Percentiles rank a stretch among this genome's conserved stretches.
These are phyloP conservation scores for Erythrophleum ivorense DNA, from an alignment of 331 rosid species.

Conservation along the genomic window DNA sequence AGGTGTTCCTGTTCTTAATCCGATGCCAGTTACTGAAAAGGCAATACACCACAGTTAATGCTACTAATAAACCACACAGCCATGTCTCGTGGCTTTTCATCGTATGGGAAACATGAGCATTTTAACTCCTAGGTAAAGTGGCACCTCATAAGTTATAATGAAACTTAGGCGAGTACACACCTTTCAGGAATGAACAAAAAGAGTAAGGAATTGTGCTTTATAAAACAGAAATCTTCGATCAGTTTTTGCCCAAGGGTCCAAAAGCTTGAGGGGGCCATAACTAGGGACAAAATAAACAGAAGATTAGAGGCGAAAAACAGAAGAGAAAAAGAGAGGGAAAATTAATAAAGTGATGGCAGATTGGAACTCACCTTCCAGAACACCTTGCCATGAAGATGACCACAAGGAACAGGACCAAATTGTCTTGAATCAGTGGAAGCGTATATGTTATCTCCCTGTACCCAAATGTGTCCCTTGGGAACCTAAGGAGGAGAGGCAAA, in stretches of 20 bases:
- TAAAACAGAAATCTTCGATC: conserved; percentile 33
- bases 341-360: not conserved
- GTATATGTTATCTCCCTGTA: conserved; percentile 76
- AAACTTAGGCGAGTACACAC: conserved; percentile 5
- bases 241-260: conserved; percentile 59
- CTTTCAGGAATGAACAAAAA: not conserved
- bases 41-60: not conserved
- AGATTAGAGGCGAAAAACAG: not conserved
- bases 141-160: not conserved
- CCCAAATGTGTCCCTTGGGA: conserved; percentile 86
- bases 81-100: not conserved
- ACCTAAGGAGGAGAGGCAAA: conserved; percentile 50
- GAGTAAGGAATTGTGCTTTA: conserved; percentile 11
- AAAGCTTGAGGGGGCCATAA: conserved; percentile 63
- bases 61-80: conserved; percentile 1
- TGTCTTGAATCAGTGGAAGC: conserved; percentile 61
- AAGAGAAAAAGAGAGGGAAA: not conserved
- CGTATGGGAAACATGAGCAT: not conserved
- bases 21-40: not conserved
- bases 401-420: conserved; percentile 80
- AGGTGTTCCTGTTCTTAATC: not conserved
- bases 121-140: not conserved
- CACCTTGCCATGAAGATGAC: conserved; percentile 60
- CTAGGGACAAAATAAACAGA: conserved; percentile 44
- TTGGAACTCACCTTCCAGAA: conserved; percentile 69